phyloP scores from a whole-genome alignment of 495 filamentous ascomycete species.

The Haplographium delicatum region DNA sequence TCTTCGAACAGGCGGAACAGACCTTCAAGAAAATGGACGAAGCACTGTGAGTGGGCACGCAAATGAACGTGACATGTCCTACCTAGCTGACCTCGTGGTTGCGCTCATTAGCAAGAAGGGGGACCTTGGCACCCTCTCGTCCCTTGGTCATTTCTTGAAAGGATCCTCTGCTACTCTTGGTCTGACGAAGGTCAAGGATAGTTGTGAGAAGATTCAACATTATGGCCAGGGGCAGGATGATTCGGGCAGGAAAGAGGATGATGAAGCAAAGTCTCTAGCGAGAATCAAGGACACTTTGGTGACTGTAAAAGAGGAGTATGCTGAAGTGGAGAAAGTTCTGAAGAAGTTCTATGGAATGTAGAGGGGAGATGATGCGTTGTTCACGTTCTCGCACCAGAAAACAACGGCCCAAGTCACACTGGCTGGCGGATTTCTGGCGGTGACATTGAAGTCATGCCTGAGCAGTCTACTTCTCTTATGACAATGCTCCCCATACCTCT shows the following conservation, averaged over 20 bases:
- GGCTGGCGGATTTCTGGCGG: slow-evolving; percentile 11
- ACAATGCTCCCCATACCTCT: slow-evolving; percentile 20
- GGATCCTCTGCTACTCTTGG: slow-evolving; percentile 97
- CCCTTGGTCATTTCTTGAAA: slow-evolving; percentile 91
- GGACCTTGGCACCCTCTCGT: slow-evolving; percentile 68
- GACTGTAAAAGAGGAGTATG: slow-evolving; percentile 69
- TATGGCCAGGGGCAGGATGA: slow-evolving; percentile 77
- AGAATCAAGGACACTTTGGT: slow-evolving; percentile 65
- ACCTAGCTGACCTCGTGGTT: not conserved
- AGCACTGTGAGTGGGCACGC: slow-evolving; percentile 59
- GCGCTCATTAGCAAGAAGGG: slow-evolving; percentile 37
- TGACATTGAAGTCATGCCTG: slow-evolving; percentile 23
- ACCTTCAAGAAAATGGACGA: slow-evolving; percentile 85
- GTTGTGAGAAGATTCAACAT: slow-evolving; percentile 94
- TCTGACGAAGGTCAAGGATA: slow-evolving; percentile 84
- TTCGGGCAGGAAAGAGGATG: slow-evolving; percentile 59
- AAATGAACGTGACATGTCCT: not conserved
- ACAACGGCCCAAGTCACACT: slow-evolving; percentile 15
- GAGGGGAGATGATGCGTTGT: not conserved
- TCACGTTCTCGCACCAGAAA: slow-evolving; percentile 22
- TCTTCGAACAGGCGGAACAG: slow-evolving; percentile 84
- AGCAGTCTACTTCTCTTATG: slow-evolving; percentile 21
- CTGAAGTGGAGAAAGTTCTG: slow-evolving; percentile 66
- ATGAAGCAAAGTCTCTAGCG: slow-evolving; percentile 59
- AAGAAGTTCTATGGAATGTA: slow-evolving; percentile 52